phyloP scores from a whole-genome alignment of 2,329 filamentous ascomycete species.

The Alternaria brassicicola region DNA sequence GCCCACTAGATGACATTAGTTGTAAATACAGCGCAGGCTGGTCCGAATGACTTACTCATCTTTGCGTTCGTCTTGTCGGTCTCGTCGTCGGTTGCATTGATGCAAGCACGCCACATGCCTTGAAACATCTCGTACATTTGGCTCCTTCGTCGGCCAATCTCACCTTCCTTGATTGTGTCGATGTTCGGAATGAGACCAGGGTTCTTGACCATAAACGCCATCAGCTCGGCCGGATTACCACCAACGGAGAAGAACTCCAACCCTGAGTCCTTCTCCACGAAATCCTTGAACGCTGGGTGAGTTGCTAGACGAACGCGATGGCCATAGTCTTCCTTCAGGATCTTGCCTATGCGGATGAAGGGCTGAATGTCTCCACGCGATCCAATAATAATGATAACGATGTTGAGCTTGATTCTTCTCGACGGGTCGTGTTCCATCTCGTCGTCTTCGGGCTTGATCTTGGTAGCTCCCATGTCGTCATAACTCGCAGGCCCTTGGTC shows the following conservation, averaged over 20 bases:
- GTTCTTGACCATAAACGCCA: conserved; percentile 91
- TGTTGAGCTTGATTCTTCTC: conserved; percentile 66
- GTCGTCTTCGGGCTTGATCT: conserved; percentile 43
- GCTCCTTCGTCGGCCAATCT: conserved; percentile 69
- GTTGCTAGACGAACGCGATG: conserved; percentile 80
- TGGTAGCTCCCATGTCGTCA: conserved; percentile 16
- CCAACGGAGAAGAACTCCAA: conserved; percentile 83
- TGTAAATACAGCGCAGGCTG: too few species aligned
- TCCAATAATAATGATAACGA: conserved; percentile 84
- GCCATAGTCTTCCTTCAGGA: conserved; percentile 72
- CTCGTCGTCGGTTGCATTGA: conserved; percentile 74
- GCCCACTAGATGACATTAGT: conserved; percentile 54
- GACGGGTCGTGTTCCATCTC: conserved; percentile 42
- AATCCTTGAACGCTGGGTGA: conserved; percentile 77
- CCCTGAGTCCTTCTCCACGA: conserved; percentile 72
- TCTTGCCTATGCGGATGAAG: conserved; percentile 75
- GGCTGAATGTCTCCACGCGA: conserved; percentile 81
- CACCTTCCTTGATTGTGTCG: conserved; percentile 73
- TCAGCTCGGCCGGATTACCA: conserved; percentile 78
- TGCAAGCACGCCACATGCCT: conserved; percentile 80
- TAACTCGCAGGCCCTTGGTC: conserved; percentile 38
- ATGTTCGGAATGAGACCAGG: conserved; percentile 76
- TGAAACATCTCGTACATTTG: conserved; percentile 84
- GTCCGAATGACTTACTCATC: conserved; percentile 54
- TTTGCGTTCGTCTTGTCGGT: conserved; percentile 63